phyloP scores from a whole-genome alignment of 176 grass and related monocot genomes.

The Cymbopogon citratus region DNA sequence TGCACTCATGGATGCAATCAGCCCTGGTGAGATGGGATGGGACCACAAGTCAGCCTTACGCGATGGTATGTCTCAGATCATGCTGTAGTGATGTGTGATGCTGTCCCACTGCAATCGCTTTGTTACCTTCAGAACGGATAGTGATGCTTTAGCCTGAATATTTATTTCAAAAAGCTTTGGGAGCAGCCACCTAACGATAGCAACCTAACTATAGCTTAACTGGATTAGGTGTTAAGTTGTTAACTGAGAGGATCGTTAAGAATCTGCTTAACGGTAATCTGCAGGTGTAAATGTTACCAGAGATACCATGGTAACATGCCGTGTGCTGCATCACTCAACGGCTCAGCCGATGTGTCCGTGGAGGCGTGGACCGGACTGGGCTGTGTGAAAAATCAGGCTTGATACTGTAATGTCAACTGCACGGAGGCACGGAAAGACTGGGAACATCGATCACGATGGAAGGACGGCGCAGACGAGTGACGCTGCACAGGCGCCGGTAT shows the following conservation, averaged over 20 bases:
- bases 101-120: not conserved
- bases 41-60: not conserved
- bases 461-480: no score
- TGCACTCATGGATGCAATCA: constrained; percentile 23
- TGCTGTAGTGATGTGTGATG: not conserved
- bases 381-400: no score
- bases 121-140: not conserved
- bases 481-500: no score
- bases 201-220: not conserved
- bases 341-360: no score
- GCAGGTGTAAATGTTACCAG: not conserved
- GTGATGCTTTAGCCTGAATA: not conserved
- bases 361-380: no score
- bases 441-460: no score
- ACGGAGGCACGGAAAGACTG: no score
- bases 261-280: not conserved
- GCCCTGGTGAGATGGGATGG: not conserved
- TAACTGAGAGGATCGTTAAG: not conserved
- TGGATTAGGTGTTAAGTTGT: no score
- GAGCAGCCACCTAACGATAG: not conserved
- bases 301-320: not conserved
- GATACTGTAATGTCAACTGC: no score
- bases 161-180: not conserved
- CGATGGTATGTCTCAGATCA: not conserved
- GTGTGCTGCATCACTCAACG: no score